These are phyloP conservation scores for Fusarium pilosicola DNA, from an alignment of 2,329 filamentous ascomycete species.

Conservation along the genomic window DNA sequence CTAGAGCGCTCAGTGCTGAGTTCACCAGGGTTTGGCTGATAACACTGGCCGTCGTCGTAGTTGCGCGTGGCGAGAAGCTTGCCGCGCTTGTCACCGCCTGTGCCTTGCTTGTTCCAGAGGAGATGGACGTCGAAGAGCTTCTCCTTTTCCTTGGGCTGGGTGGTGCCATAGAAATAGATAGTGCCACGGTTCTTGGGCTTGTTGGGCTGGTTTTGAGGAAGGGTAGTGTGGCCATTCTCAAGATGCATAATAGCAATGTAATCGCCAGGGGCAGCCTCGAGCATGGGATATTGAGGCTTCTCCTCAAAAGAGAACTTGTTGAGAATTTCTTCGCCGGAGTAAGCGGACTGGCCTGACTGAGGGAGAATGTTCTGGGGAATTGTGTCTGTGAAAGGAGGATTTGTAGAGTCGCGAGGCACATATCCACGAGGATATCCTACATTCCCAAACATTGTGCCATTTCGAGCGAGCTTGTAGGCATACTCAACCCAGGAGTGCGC, in stretches of 20 bases:
- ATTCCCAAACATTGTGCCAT: conserved; percentile 77
- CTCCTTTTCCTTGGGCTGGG: conserved; percentile 62
- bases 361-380: conserved; percentile 73
- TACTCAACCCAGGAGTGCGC: conserved; percentile 89
- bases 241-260: conserved; percentile 73
- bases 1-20: conserved; percentile 70
- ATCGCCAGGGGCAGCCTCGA: conserved; percentile 69
- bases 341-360: conserved; percentile 67
- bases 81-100: conserved; percentile 82
- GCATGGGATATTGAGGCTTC: conserved; percentile 67
- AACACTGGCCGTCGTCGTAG: conserved; percentile 92
- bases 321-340: conserved; percentile 67
- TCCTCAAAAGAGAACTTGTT: conserved; percentile 50
- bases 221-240: conserved; percentile 81
- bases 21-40: conserved; percentile 73
- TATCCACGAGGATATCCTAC: conserved; percentile 82
- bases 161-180: conserved; percentile 80
- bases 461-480: conserved; percentile 74
- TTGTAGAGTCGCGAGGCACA: conserved; percentile 61
- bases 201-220: conserved; percentile 63
- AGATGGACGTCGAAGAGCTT: conserved; percentile 73
- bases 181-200: conserved; percentile 75
- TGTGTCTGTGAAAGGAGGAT: conserved; percentile 65
- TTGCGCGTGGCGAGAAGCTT: conserved; percentile 78
- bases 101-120: conserved; percentile 81